Evolutionary conservation across 805 yeast species (phyloP).

Genomic region (Lipomyces chichibuensis): DNA sequence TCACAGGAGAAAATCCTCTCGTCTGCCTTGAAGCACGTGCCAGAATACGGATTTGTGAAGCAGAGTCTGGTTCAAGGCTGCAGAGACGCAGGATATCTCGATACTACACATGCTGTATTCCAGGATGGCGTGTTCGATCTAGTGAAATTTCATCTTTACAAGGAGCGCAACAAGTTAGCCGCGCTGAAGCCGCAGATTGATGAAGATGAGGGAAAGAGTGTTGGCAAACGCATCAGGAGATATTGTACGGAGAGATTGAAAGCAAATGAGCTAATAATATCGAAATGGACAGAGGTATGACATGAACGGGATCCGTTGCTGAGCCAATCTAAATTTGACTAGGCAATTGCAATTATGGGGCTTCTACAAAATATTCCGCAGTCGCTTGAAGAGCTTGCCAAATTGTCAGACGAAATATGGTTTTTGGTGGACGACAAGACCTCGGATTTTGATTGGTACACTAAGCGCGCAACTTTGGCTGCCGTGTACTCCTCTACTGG

Average conservation of each 20-base stretch:
- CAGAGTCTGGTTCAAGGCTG: constrained; percentile 55
- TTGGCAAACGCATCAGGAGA: constrained; percentile 46
- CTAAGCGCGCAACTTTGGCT: constrained; percentile 74
- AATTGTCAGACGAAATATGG: constrained; percentile 80
- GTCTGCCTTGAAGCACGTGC: constrained; percentile 50
- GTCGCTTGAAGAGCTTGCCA: constrained; percentile 69
- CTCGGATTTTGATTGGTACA: constrained; percentile 86
- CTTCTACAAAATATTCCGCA: constrained; percentile 62
- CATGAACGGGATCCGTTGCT: background rate
- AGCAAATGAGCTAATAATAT: constrained; percentile 55
- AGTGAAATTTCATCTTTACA: constrained; percentile 58
- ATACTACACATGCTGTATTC: constrained; percentile 52
- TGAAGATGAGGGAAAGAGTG: constrained; percentile 50
- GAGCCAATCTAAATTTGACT: background rate
- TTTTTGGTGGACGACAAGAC: constrained; percentile 77
- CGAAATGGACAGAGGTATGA: constrained; percentile 44
- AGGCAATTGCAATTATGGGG: constrained; percentile 63
- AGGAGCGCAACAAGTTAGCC: constrained; percentile 44
- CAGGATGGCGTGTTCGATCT: constrained; percentile 55
- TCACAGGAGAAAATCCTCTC: constrained; percentile 49
- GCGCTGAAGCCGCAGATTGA: constrained; percentile 36
- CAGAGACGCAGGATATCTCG: constrained; percentile 55
- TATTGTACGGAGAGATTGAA: constrained; percentile 51
- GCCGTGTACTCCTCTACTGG: constrained; percentile 63
- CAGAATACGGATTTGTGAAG: constrained; percentile 56